Base-by-base conservation (phyloP, 2,329 filamentous ascomycete species). In the Elsinoe arachidis region DNA sequence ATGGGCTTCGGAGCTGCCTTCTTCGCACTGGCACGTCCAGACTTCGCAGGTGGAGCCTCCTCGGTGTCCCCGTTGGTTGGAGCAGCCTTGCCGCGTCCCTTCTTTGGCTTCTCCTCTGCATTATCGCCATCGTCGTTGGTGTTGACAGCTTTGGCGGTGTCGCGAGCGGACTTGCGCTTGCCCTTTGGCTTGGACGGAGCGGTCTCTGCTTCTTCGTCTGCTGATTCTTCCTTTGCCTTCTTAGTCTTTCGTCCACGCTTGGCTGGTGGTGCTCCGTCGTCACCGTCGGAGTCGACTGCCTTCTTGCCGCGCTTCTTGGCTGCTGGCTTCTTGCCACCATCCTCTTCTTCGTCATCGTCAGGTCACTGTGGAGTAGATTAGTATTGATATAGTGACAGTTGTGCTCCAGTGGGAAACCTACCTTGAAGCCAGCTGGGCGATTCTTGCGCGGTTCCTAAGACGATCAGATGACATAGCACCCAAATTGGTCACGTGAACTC, bases 381-480 rank as follows among this genome's bases (percentile, higher is more conserved):
- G 26, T 51, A 5, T 33, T 47, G 33, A 6, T 17, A 17, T 9
- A 14, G 26, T 26, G 19, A 63, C 60, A 37, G 57, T 66, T 4
- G 38, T 39, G 5, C 55, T 54, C 23, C 3, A 11, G 21, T 37
- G 30, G 12, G 3, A 4, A 21, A 39, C 33, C 14, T 53, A 53
- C 49, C 49, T 53, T 53, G 19, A 38, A 53, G 15, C 49, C 49
- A 26, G 49, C 87, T 2, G 81, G 84, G 17, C 80, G 77, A 68
- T 93, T 95, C 73, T 82, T 80, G 66, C 87, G 86, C 2, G 81
- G 75, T 63, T 95, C 88, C 88, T 93, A 63, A 14, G 17, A 3
- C 53, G 21, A 57, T 65, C 52, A 67, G 63, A 39, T 59, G 57
- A 12, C 49, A 44, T 43, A 57, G 62, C 43, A 64, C 2, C 26